Percentiles rank a stretch among this genome's conserved stretches.
phyloP scores from a whole-genome alignment of 2,329 filamentous ascomycete genomes.

The Nemania diffusa region DNA sequence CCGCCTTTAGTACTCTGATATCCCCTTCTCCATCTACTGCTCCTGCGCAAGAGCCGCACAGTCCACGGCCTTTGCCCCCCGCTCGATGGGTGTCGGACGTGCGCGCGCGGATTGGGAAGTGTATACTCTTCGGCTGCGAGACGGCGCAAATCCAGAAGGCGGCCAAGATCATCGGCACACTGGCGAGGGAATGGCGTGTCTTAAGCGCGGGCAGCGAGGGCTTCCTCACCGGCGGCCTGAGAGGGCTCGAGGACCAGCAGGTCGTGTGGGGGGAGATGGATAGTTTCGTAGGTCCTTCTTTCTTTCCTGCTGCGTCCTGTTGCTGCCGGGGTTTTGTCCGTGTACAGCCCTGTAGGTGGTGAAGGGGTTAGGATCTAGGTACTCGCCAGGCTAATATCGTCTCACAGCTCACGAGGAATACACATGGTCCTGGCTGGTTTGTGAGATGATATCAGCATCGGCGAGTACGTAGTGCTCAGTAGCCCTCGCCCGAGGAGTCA shows the following conservation, averaged over 20 bases:
- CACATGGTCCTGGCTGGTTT: not conserved
- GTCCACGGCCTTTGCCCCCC: constrained; percentile 52
- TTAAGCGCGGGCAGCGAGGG: constrained; percentile 45
- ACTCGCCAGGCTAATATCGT: constrained; percentile 19
- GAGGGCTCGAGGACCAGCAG: constrained; percentile 43
- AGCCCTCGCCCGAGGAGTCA: not conserved
- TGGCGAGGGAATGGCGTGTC: constrained; percentile 73
- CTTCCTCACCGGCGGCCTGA: constrained; percentile 40
- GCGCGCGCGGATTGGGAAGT: constrained; percentile 75
- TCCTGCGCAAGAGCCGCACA: too few relatives aligned
- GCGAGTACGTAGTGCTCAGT: not conserved
- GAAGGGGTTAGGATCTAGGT: not conserved
- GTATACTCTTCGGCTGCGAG: constrained; percentile 78
- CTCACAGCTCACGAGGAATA: constrained; percentile 12
- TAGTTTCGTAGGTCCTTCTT: constrained; percentile 52
- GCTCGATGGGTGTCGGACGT: constrained; percentile 74
- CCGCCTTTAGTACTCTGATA: too few relatives aligned
- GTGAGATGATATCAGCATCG: constrained; percentile 7
- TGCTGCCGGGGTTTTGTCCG: not conserved
- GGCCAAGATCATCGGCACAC: constrained; percentile 65
- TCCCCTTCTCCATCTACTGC: too few relatives aligned
- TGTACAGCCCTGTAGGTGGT: not conserved
- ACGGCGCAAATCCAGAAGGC: constrained; percentile 67
- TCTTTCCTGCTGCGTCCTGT: constrained; percentile 9
- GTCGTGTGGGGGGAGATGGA: constrained; percentile 77